Conservation (phyloP, 2,329 filamentous ascomycete genomes). For the Hymenoscyphus fraxineus region DNA sequence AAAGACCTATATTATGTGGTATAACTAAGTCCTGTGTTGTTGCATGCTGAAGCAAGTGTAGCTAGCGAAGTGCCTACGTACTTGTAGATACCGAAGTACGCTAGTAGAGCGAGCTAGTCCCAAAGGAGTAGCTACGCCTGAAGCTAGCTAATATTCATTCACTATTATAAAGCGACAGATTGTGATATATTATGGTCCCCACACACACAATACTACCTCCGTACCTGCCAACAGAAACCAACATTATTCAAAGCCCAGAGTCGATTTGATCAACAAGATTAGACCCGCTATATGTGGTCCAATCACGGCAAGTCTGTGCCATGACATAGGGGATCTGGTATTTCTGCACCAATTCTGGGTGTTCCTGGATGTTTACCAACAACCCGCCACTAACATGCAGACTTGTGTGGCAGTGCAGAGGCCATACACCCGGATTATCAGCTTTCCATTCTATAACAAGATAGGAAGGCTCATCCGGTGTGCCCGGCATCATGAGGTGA, state of each 20-base stretch:
- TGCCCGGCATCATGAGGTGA: neutral
- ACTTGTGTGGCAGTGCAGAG: slow-evolving; percentile 49
- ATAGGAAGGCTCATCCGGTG: slow-evolving; percentile 28
- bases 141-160: too few relatives aligned
- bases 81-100: too few relatives aligned
- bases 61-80: too few relatives aligned
- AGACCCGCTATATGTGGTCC: slow-evolving; percentile 46
- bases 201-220: too few relatives aligned
- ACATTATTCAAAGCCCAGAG: slow-evolving; percentile 38
- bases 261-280: slow-evolving; percentile 50
- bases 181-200: too few relatives aligned
- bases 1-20: too few relatives aligned
- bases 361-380: slow-evolving; percentile 23
- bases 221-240: too few relatives aligned
- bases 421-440: slow-evolving; percentile 47
- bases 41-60: too few relatives aligned
- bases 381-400: slow-evolving; percentile 13
- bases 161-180: too few relatives aligned
- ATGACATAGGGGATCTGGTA: slow-evolving; percentile 45
- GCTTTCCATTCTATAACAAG: slow-evolving; percentile 46
- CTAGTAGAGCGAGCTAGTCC: too few relatives aligned
- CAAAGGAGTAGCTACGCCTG: too few relatives aligned
- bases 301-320: slow-evolving; percentile 48
- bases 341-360: slow-evolving; percentile 37
- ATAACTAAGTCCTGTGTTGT: too few relatives aligned